phyloP scores from a whole-genome alignment of 306 rosid genomes.

The Fragaria vesca region DNA sequence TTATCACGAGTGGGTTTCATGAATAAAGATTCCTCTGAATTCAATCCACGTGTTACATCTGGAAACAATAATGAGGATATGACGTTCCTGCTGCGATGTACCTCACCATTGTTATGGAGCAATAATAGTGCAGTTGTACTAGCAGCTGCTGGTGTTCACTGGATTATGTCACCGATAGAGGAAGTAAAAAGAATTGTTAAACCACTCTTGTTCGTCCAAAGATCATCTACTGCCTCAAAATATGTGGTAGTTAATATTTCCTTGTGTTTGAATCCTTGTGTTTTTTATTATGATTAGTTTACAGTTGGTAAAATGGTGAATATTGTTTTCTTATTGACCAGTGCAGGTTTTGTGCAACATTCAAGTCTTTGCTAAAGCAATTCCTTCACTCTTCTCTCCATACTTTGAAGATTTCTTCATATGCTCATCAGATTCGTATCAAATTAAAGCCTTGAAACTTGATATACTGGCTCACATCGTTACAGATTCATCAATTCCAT shows the following conservation, averaged over 20 bases:
- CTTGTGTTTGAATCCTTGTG: slow-evolving; percentile 7
- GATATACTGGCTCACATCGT: slow-evolving; percentile 79
- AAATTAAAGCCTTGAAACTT: slow-evolving; percentile 80
- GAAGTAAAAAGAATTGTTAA: slow-evolving; percentile 66
- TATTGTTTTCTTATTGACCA: slow-evolving; percentile 33
- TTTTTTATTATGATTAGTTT: neutral
- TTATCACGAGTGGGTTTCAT: slow-evolving; percentile 68
- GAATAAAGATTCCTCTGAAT: slow-evolving; percentile 44
- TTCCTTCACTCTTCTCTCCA: slow-evolving; percentile 81
- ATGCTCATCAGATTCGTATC: slow-evolving; percentile 83
- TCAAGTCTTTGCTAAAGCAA: slow-evolving; percentile 93
- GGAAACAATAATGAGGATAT: slow-evolving; percentile 56
- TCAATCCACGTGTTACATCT: slow-evolving; percentile 55
- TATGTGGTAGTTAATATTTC: slow-evolving; percentile 67
- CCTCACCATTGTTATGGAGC: slow-evolving; percentile 92
- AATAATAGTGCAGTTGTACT: slow-evolving; percentile 95
- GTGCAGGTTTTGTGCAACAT: slow-evolving; percentile 85
- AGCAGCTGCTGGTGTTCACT: slow-evolving; percentile 91
- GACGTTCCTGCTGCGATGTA: slow-evolving; percentile 83
- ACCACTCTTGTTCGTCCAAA: slow-evolving; percentile 76
- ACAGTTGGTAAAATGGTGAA: slow-evolving; percentile 17
- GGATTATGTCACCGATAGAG: slow-evolving; percentile 85
- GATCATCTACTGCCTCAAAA: slow-evolving; percentile 82
- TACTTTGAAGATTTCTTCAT: slow-evolving; percentile 75
- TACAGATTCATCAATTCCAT: slow-evolving; percentile 57